Evolutionary conservation across 2,329 filamentous ascomycete species (phyloP).

Genomic region (Pseudopithomyces chartarum): DNA sequence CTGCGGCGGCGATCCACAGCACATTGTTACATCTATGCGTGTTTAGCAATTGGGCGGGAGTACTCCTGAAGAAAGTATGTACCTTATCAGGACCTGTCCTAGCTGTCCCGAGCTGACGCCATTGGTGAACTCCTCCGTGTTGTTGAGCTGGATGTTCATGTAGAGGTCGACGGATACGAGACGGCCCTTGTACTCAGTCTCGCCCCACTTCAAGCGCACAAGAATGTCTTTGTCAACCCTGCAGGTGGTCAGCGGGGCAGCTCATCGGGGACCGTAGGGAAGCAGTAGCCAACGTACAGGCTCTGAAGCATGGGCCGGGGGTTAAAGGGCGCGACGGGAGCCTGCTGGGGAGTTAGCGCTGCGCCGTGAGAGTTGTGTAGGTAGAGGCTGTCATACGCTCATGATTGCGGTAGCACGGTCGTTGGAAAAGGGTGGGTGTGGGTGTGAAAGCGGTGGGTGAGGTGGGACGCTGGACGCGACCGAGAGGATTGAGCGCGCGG

Average conservation of each 20-base stretch:
- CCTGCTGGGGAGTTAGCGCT: conserved; percentile 26
- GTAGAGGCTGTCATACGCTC: conserved; percentile 37
- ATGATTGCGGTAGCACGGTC: conserved; percentile 32
- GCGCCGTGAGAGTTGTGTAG: background rate
- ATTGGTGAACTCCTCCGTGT: conserved; percentile 90
- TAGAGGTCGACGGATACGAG: conserved; percentile 95
- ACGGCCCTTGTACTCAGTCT: conserved; percentile 94
- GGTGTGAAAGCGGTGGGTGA: background rate
- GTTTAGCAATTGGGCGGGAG: conserved; percentile 5
- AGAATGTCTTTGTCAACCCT: conserved; percentile 89
- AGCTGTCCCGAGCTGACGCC: conserved; percentile 83
- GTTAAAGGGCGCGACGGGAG: conserved; percentile 80
- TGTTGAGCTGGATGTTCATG: conserved; percentile 96
- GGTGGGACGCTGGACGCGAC: background rate
- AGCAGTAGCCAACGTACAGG: conserved; percentile 65
- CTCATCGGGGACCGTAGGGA: background rate
- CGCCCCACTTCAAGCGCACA: conserved; percentile 95
- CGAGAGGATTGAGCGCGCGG: background rate
- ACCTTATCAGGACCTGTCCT: conserved; percentile 93
- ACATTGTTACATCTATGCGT: conserved; percentile 85
- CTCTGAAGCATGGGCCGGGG: conserved; percentile 95
- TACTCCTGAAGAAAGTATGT: background rate
- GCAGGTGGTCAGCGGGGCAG: conserved; percentile 16
- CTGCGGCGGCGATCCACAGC: conserved; percentile 77
- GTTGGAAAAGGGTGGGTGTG: background rate